Conservation (phyloP, 2,329 filamentous ascomycete genomes). For the Colletotrichum tanaceti region DNA sequence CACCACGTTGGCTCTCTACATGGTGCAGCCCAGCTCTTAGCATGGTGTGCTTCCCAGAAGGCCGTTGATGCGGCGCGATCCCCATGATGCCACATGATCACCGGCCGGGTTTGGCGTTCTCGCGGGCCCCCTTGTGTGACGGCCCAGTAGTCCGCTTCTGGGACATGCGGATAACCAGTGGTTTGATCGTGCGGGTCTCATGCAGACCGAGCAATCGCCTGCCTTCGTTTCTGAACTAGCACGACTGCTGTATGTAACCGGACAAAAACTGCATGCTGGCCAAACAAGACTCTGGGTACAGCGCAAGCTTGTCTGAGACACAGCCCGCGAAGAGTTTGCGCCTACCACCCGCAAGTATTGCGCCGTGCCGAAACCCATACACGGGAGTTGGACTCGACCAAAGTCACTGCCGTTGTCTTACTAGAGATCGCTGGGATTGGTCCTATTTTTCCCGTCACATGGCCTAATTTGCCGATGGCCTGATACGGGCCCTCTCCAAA, state of each 20-base stretch:
- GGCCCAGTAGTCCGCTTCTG: not conserved
- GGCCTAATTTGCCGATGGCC: not conserved
- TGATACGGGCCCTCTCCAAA: constrained; percentile 5
- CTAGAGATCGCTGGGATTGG: constrained; percentile 3
- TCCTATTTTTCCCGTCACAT: not conserved
- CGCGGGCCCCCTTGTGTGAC: constrained; percentile 26
- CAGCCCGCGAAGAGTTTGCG: constrained; percentile 16
- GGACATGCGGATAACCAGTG: constrained; percentile 24
- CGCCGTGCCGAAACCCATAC: constrained; percentile 16
- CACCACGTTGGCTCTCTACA: constrained; percentile 31
- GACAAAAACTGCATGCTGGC: constrained; percentile 25
- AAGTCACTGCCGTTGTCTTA: not conserved
- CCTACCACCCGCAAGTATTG: not conserved
- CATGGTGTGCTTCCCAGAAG: not conserved
- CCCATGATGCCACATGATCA: constrained; percentile 28
- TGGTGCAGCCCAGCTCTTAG: constrained; percentile 7
- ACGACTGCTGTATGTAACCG: constrained; percentile 38
- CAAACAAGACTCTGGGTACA: constrained; percentile 33
- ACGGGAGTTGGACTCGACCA: constrained; percentile 22
- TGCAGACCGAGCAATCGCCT: constrained; percentile 29
- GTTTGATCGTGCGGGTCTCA: constrained; percentile 11
- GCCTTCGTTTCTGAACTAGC: constrained; percentile 14
- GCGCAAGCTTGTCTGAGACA: constrained; percentile 34
- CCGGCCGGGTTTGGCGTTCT: constrained; percentile 27
- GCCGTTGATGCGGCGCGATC: not conserved